Conservation (phyloP, 2,329 filamentous ascomycete species). For the Exophiala spinifera region DNA sequence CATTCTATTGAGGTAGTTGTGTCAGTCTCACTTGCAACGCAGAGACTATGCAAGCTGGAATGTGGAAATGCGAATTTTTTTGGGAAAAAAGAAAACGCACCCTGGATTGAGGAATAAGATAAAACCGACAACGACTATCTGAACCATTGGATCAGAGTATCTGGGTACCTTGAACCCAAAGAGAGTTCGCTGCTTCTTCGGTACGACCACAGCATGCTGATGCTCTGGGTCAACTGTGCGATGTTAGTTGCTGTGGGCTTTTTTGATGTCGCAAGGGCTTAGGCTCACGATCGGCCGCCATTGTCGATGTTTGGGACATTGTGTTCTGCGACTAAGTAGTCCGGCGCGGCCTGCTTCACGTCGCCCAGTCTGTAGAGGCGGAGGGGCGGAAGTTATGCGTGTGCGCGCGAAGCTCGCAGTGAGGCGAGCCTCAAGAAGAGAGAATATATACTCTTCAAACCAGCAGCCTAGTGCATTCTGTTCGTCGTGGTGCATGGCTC, state of each 20-base stretch:
- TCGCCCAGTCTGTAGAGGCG: too few relatives aligned
- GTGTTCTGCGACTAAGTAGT: neutral
- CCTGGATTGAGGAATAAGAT: conserved; percentile 70
- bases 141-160: conserved; percentile 70
- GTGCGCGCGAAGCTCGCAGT: too few relatives aligned
- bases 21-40: too few relatives aligned
- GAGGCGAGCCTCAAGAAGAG: too few relatives aligned
- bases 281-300: neutral
- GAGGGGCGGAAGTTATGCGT: too few relatives aligned
- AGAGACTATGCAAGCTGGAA: too few relatives aligned
- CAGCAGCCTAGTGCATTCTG: too few relatives aligned
- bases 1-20: conserved; percentile 48
- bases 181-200: neutral
- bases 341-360: too few relatives aligned
- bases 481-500: too few relatives aligned
- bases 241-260: neutral
- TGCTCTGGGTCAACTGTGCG: conserved; percentile 6
- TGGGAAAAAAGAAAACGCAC: too few relatives aligned
- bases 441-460: too few relatives aligned
- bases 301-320: neutral
- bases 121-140: conserved; percentile 67
- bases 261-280: neutral
- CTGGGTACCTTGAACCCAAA: conserved; percentile 51
- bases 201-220: neutral
- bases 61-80: too few relatives aligned